Conservation (phyloP, 75 land plant species). For the Sequoia sempervirens region DNA sequence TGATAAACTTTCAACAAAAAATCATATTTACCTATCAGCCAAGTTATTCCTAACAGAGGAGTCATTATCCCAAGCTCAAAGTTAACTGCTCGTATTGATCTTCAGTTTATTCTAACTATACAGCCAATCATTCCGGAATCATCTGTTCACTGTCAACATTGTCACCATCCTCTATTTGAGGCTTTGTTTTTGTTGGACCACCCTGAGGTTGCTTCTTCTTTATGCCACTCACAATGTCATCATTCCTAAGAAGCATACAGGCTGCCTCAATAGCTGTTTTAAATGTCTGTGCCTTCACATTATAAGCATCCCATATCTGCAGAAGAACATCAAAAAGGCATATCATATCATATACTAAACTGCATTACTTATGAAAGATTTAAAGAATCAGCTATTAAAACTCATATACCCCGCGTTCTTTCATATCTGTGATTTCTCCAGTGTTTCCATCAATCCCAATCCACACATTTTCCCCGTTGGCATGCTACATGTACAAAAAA, state of each 20-base stretch:
- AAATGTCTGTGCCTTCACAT: no score
- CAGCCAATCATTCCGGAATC: no score
- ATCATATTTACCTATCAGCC: neutral
- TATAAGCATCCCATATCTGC: conserved; percentile 30
- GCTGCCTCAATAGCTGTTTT: no score
- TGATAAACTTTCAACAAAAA: neutral
- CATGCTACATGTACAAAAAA: conserved; percentile 40
- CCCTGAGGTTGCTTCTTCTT: no score
- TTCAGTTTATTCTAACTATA: no score
- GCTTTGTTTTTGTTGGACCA: no score
- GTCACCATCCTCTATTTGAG: no score
- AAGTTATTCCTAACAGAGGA: neutral
- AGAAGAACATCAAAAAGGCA: neutral
- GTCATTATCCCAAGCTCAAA: neutral
- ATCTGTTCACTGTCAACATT: no score
- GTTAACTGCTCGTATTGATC: no score
- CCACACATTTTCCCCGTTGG: conserved; percentile 85
- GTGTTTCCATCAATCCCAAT: conserved; percentile 92
- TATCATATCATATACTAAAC: neutral
- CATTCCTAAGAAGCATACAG: no score
- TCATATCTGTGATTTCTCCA: conserved; percentile 84
- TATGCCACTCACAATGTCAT: no score
- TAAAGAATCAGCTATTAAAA: neutral
- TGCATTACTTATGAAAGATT: neutral
- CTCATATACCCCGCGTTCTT: conserved; percentile 61